Percentiles rank a stretch among this genome's conserved stretches.
These are phyloP conservation scores for Scheffersomyces lignosus DNA, from an alignment of 805 yeast species.

Conservation along the genomic window DNA sequence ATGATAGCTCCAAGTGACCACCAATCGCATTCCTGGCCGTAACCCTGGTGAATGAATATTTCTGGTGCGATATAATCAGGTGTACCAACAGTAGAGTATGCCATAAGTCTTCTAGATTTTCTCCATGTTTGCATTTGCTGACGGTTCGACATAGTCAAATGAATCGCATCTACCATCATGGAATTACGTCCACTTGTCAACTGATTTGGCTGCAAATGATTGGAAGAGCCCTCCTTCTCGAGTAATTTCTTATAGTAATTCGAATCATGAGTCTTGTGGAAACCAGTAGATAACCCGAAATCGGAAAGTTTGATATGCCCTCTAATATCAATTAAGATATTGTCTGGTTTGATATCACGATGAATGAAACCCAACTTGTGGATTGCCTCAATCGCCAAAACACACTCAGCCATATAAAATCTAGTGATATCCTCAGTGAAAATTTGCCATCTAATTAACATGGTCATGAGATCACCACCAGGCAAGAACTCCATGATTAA, in stretches of 20 bases:
- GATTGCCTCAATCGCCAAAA: constrained; percentile 89
- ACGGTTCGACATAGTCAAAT: constrained; percentile 89
- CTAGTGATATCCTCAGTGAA: constrained; percentile 91
- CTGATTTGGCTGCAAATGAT: constrained; percentile 16
- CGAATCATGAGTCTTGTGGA: constrained; percentile 90
- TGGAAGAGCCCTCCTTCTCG: constrained; percentile 54
- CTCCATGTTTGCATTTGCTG: constrained; percentile 97
- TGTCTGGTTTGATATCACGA: constrained; percentile 97
- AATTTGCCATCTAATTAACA: constrained; percentile 92
- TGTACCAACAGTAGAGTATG: constrained; percentile 94
- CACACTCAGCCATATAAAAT: constrained; percentile 95
- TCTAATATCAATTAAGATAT: constrained; percentile 78
- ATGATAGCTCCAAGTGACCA: constrained; percentile 96
- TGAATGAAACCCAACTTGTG: constrained; percentile 94
- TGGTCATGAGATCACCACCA: constrained; percentile 90
- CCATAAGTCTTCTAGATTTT: constrained; percentile 87
- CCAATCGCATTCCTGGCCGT: constrained; percentile 98
- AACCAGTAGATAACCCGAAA: constrained; percentile 85
- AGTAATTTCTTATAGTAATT: constrained; percentile 80
- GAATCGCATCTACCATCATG: constrained; percentile 90
- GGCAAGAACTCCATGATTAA: constrained; percentile 45
- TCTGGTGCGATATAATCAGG: constrained; percentile 97
- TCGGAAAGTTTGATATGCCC: constrained; percentile 72
- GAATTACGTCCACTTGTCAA: constrained; percentile 59
- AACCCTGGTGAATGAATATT: constrained; percentile 88